Conservation (phyloP, 768 basidiomycete species). For the Suillus sp. region DNA sequence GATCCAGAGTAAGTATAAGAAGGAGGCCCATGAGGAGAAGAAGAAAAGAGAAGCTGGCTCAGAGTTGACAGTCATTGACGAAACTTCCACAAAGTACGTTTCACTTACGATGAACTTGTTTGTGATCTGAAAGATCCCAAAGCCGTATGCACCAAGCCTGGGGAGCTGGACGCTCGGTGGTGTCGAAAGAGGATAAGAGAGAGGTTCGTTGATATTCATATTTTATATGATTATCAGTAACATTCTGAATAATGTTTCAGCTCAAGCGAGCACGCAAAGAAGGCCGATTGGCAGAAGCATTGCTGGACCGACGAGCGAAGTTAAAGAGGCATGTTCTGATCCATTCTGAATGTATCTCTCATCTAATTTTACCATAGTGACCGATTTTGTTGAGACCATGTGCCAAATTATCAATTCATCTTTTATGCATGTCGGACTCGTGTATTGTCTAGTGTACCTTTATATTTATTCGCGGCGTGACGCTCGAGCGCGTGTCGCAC, state of each 20-base stretch:
- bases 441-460: slow-evolving; percentile 5
- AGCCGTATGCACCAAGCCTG: slow-evolving; percentile 81
- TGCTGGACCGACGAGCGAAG: slow-evolving; percentile 80
- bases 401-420: slow-evolving; percentile 11
- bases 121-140: slow-evolving; percentile 12
- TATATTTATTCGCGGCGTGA: neutral
- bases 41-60: slow-evolving; percentile 63
- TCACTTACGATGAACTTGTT: slow-evolving; percentile 12
- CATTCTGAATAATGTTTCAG: slow-evolving; percentile 37
- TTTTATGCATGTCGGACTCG: slow-evolving; percentile 11
- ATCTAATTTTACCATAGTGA: slow-evolving; percentile 34
- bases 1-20: slow-evolving; percentile 87
- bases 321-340: slow-evolving; percentile 67
- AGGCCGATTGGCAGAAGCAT: slow-evolving; percentile 76
- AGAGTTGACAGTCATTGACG: slow-evolving; percentile 61
- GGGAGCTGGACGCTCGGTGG: slow-evolving; percentile 77
- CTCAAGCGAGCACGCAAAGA: slow-evolving; percentile 79
- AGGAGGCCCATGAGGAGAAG: slow-evolving; percentile 78
- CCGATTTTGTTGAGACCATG: slow-evolving; percentile 44
- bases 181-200: slow-evolving; percentile 70
- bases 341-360: slow-evolving; percentile 4
- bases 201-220: slow-evolving; percentile 50
- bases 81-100: slow-evolving; percentile 72
- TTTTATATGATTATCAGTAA: slow-evolving; percentile 3
- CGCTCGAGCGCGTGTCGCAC: neutral